Base-by-base conservation (phyloP, 768 basidiomycete genomes). In the Suillus occidentalis region DNA sequence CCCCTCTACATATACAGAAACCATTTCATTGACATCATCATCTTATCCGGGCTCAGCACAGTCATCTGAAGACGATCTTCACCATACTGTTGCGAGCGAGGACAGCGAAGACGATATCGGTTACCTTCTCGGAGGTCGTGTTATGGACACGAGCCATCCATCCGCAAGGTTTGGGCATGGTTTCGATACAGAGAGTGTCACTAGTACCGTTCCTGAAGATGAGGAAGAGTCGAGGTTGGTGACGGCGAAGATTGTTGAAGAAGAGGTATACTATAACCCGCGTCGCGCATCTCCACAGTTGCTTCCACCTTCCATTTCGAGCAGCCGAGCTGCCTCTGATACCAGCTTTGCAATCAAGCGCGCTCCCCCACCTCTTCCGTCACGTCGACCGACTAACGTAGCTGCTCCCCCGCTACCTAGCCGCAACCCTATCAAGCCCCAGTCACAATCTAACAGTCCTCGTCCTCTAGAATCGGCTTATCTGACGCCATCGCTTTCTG, bases 1-100 rank as follows among this genome's bases (percentile, higher is more conserved):
- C 82, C 95, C 95, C 0, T 83, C 86, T 1, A 83, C 87, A 7
- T 91, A 94, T 75, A 89, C 87, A 10, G 90, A 94, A 68, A 62
- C 65, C 4, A 68, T 78, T 60, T 63, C 65, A 9, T 67, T 60
- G 55, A 47, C 59, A 9, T 18, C 50, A n/a, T 12, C n/a, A 4
- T 45, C 57, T 20, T 63, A 22, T 49, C 66, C 40, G 65, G 72
- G 78, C 36, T 70, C 83, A 1, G 72, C 76, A 10, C 72, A 77
- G 28, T 77, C 75, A 52, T 75, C 80, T 7, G 70, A 74, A 20
- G 59, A 61, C 28, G 20, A 36, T n/a, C 9, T 36, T 49, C 64
- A 63, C 22, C 49, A 40, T 7, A 16, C 28, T 50, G 50, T 64
- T 45, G 64, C 66, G 18, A 69, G 52, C 65, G 66, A 71, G 31